Evolutionary conservation across 257 asterid species (phyloP).

Genomic region (Nyctanthes arbortristis): DNA sequence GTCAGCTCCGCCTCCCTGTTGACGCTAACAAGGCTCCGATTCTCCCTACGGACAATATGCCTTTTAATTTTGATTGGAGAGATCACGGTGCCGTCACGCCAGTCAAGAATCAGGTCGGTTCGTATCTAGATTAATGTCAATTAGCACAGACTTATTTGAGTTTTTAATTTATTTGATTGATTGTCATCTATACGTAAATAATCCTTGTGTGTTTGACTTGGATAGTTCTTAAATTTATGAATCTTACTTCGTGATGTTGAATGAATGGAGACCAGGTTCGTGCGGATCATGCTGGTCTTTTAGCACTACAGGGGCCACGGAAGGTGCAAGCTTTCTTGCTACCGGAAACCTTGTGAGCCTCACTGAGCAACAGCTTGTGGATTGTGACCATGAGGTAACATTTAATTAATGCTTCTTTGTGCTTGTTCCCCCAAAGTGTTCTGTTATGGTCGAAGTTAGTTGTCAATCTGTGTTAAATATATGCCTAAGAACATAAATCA

Average conservation of each 20-base stretch:
- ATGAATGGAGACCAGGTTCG: conserved; percentile 45
- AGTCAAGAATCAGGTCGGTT: conserved; percentile 74
- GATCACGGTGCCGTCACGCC: conserved; percentile 75
- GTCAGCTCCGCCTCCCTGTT: conserved; percentile 53
- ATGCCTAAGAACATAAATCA: no score
- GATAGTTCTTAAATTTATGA: no score
- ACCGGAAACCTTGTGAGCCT: conserved; percentile 82
- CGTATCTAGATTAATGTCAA: neutral
- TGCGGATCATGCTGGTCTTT: conserved; percentile 96
- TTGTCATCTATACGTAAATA: no score
- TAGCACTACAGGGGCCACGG: conserved; percentile 84
- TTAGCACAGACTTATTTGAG: no score
- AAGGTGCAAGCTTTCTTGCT: conserved; percentile 79
- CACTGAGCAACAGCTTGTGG: conserved; percentile 90
- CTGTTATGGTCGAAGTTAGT: no score
- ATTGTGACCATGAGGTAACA: conserved; percentile 85
- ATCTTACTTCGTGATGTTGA: conserved; percentile 2
- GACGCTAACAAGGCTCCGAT: conserved; percentile 79
- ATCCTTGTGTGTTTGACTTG: no score
- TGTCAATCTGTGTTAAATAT: no score
- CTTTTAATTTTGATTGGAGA: conserved; percentile 80
- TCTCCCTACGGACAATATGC: conserved; percentile 72
- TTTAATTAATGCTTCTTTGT: no score
- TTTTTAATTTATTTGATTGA: no score
- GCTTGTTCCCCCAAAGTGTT: no score